These are phyloP conservation scores for Diaporthe aspalathi DNA, from an alignment of 2,329 filamentous ascomycete species.

Conservation along the genomic window DNA sequence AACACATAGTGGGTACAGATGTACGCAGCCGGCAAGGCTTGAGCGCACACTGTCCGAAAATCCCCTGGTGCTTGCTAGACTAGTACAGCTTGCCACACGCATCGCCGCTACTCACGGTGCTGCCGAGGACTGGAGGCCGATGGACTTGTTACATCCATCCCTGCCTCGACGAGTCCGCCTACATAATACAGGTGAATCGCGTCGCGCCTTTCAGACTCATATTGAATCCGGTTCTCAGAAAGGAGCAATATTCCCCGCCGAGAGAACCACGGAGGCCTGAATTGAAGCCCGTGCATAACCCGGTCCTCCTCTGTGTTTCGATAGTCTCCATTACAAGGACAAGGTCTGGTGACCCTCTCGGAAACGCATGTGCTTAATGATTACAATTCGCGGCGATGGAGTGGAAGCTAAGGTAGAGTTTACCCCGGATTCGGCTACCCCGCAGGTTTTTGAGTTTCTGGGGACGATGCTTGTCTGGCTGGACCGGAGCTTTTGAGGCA, in stretches of 20 bases:
- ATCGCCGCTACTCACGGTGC: not conserved
- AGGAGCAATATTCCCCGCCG: not conserved
- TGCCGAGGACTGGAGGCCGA: not conserved
- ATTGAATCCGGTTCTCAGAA: not conserved
- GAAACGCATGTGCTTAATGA: not conserved
- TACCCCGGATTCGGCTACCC: not conserved
- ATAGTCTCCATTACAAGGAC: not conserved
- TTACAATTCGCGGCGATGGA: too few relatives aligned
- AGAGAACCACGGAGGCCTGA: not conserved
- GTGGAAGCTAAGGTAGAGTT: not conserved
- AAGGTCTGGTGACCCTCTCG: not conserved
- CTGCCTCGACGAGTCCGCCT: not conserved
- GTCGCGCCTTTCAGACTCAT: not conserved
- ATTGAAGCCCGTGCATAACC: not conserved
- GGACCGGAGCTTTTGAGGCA: not conserved
- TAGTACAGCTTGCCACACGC: not conserved
- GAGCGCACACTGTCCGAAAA: not conserved
- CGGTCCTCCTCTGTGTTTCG: not conserved
- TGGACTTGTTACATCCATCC: not conserved
- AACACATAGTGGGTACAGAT: slow-evolving; percentile 4
- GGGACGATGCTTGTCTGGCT: not conserved
- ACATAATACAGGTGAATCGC: not conserved
- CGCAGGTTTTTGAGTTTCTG: not conserved
- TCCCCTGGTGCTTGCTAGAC: not conserved
- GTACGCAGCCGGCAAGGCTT: not conserved